A percentile compares a stretch with the other conserved stretches of the same genome.
Evolutionary conservation across 768 basidiomycete genomes (phyloP).

Genomic region (Krasilnikovozyma curviuscula): DNA sequence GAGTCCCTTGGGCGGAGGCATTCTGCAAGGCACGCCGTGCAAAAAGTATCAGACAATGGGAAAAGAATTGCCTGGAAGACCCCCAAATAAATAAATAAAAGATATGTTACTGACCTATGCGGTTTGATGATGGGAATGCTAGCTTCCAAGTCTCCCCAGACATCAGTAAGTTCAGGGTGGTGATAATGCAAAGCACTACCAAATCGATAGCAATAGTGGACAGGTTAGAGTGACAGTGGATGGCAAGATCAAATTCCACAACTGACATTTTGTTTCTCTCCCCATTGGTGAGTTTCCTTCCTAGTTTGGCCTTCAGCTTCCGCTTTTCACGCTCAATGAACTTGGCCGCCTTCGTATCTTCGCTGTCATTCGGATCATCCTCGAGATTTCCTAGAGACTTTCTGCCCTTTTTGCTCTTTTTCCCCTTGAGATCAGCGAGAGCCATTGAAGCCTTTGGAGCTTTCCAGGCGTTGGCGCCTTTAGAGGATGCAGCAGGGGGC

Average conservation of each 20-base stretch:
- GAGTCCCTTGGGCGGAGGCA: conserved; percentile 58
- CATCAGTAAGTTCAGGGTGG: conserved; percentile 60
- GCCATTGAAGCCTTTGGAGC: neutral
- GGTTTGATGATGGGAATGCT: conserved; percentile 44
- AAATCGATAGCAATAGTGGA: neutral
- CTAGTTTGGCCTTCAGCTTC: conserved; percentile 38
- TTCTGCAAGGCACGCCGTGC: too few species aligned
- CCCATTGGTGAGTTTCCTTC: conserved; percentile 46
- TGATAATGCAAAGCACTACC: conserved; percentile 29
- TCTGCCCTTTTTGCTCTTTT: neutral
- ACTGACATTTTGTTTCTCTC: conserved; percentile 34
- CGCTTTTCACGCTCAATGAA: conserved; percentile 28
- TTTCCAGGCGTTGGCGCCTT: neutral
- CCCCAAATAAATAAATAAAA: too few species aligned
- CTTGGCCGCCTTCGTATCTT: conserved; percentile 3
- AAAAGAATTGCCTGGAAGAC: too few species aligned
- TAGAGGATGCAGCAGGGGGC: too few species aligned
- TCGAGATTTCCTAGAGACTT: neutral
- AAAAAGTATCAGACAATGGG: too few species aligned
- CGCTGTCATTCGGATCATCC: conserved; percentile 6
- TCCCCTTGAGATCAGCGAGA: neutral
- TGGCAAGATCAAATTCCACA: neutral
- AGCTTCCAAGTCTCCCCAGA: conserved; percentile 71
- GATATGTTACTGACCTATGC: too few species aligned
- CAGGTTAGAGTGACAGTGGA: conserved; percentile 12